Evolutionary conservation across 2,329 filamentous ascomycete genomes (phyloP).

Genomic region (Aspergillus neoniger): DNA sequence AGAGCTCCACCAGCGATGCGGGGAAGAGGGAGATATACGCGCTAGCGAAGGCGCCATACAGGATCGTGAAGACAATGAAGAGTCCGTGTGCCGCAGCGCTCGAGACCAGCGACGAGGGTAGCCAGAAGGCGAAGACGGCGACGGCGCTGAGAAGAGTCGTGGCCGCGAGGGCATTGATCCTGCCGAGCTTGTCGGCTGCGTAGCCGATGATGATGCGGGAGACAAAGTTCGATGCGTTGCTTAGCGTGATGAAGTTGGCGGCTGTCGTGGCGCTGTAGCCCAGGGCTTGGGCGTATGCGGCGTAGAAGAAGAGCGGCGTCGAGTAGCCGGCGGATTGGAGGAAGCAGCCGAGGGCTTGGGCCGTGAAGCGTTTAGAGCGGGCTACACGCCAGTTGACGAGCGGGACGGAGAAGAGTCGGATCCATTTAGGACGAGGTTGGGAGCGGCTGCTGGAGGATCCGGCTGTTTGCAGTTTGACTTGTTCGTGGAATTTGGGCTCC

Average conservation of each 20-base stretch:
- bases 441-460: not conserved
- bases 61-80: constrained; percentile 36
- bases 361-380: constrained; percentile 35
- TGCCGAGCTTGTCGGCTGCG: constrained; percentile 41
- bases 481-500: constrained; percentile 32
- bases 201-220: constrained; percentile 44
- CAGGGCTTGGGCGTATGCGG: constrained; percentile 43
- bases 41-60: constrained; percentile 42
- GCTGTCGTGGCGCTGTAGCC: constrained; percentile 40
- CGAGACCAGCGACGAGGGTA: constrained; percentile 27
- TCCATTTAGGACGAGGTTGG: not conserved
- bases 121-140: constrained; percentile 31
- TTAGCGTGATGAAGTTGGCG: constrained; percentile 45
- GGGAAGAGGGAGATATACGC: constrained; percentile 45
- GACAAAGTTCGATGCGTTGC: constrained; percentile 45
- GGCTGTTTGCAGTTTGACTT: constrained; percentile 21
- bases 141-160: constrained; percentile 35
- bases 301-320: constrained; percentile 44
- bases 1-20: constrained; percentile 44
- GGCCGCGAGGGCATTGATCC: constrained; percentile 44
- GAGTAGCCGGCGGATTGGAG: constrained; percentile 45
- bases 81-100: constrained; percentile 24
- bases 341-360: constrained; percentile 40
- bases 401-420: constrained; percentile 15
- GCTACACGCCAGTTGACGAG: constrained; percentile 35